phyloP scores from a whole-genome alignment of 2,329 filamentous ascomycete species.

The Chrysosphaeria jannelii region DNA sequence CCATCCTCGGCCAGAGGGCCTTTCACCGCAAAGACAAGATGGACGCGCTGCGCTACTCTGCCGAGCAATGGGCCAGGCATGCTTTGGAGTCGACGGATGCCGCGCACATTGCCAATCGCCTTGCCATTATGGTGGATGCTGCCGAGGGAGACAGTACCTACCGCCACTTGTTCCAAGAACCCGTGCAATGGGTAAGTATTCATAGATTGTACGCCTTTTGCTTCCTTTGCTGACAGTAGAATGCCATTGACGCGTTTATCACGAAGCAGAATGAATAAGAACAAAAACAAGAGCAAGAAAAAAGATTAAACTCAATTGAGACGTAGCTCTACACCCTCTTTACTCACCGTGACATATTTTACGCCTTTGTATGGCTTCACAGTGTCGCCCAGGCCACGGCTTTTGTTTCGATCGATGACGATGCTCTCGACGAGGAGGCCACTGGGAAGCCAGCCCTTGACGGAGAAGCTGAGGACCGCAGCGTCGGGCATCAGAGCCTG shows the following conservation, averaged over 20 bases:
- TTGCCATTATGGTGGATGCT: slow-evolving; percentile 17
- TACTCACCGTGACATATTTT: slow-evolving; percentile 67
- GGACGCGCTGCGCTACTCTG: slow-evolving; percentile 12
- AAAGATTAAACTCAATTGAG: no score
- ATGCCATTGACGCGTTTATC: not conserved
- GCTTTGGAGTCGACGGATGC: slow-evolving; percentile 12
- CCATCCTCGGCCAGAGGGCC: slow-evolving; percentile 2
- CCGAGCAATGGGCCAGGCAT: slow-evolving; percentile 15
- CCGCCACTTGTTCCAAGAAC: no score
- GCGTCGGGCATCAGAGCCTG: slow-evolving; percentile 56
- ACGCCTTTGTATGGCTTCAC: slow-evolving; percentile 94
- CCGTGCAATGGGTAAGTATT: no score
- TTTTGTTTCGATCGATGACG: slow-evolving; percentile 43
- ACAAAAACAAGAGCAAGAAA: no score
- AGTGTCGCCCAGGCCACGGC: slow-evolving; percentile 55
- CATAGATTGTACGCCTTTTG: no score
- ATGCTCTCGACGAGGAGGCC: slow-evolving; percentile 39
- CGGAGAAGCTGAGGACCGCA: slow-evolving; percentile 39
- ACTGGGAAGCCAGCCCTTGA: slow-evolving; percentile 38
- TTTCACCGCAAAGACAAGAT: slow-evolving; percentile 8
- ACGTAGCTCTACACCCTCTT: slow-evolving; percentile 31
- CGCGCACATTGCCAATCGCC: slow-evolving; percentile 15
- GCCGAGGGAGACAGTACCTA: no score
- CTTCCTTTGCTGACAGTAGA: no score
- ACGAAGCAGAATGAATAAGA: not conserved